A percentile compares a stretch with the other conserved stretches of the same genome.
Conservation (phyloP, 1,284 basidiomycete species). For the Sporisorium exsertum region DNA sequence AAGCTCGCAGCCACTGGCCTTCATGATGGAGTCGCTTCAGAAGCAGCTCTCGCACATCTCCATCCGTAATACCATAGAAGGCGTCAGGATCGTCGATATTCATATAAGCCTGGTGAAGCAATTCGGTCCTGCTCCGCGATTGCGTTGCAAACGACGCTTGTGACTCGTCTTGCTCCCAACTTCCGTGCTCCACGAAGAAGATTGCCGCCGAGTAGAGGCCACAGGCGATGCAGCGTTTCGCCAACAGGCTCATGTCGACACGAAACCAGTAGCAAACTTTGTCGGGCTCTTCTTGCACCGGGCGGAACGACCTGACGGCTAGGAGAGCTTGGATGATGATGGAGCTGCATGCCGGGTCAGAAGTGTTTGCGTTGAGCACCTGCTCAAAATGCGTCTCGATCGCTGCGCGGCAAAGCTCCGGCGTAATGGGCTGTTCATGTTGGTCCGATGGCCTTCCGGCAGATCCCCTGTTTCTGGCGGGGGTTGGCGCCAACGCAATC, state of each 20-base stretch:
- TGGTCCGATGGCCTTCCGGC: constrained; percentile 8
- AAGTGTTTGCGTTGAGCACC: constrained; percentile 73
- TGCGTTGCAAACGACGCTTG: constrained; percentile 4
- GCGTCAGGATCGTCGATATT: constrained; percentile 97
- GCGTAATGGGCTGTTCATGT: not conserved
- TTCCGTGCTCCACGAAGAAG: constrained; percentile 85
- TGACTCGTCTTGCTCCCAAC: constrained; percentile 72
- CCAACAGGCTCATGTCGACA: constrained; percentile 81
- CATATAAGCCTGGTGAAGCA: constrained; percentile 88
- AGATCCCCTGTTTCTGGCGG: constrained; percentile 3
- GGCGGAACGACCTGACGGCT: constrained; percentile 80
- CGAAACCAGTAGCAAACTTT: constrained; percentile 84
- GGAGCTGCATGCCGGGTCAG: constrained; percentile 73
- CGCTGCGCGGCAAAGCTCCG: constrained; percentile 10
- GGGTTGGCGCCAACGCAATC: constrained; percentile 57
- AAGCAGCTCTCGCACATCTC: constrained; percentile 82
- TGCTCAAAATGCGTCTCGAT: constrained; percentile 63
- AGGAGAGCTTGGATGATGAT: constrained; percentile 83
- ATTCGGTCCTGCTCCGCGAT: constrained; percentile 61
- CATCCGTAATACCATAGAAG: constrained; percentile 87
- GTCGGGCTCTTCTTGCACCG: constrained; percentile 61
- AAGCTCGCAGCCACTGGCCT: constrained; percentile 88
- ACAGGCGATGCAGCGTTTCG: constrained; percentile 79
- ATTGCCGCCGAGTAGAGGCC: constrained; percentile 88
- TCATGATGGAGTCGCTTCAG: constrained; percentile 90